Evolutionary conservation across 2,329 filamentous ascomycete species (phyloP).

Genomic region (Colletotrichum eremochloae): DNA sequence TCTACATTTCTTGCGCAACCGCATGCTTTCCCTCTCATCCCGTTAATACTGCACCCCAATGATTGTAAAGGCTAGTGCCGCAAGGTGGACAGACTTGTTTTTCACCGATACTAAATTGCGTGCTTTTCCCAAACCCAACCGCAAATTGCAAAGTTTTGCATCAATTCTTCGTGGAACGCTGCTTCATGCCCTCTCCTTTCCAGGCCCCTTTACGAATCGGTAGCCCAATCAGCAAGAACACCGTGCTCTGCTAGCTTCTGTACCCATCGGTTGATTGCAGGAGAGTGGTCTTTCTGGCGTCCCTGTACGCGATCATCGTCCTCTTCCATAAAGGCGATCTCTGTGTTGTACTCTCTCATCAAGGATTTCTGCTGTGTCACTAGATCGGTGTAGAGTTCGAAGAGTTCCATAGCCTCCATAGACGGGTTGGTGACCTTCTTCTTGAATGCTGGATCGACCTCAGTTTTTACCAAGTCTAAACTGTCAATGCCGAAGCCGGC

Average conservation of each 20-base stretch:
- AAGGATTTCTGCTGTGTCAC: conserved; percentile 57
- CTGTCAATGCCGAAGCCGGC: conserved; percentile 49
- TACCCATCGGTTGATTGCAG: conserved; percentile 77
- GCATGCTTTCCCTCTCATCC: conserved; percentile 6
- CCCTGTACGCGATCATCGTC: conserved; percentile 67
- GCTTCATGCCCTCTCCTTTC: not conserved
- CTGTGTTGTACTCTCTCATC: conserved; percentile 62
- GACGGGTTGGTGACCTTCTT: conserved; percentile 23
- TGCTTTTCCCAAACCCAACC: conserved; percentile 1
- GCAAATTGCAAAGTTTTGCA: conserved; percentile 17
- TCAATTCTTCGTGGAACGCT: not conserved
- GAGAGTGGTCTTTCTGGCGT: conserved; percentile 76
- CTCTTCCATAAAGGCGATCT: conserved; percentile 59
- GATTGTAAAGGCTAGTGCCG: not conserved
- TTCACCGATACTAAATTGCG: not conserved
- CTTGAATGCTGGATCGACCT: conserved; percentile 35
- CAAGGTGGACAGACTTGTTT: not conserved
- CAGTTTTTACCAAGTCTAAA: conserved; percentile 45
- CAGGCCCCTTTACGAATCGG: conserved; percentile 29
- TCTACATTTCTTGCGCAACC: not conserved
- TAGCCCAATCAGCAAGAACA: conserved; percentile 61
- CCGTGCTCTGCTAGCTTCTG: conserved; percentile 76
- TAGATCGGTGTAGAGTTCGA: conserved; percentile 56
- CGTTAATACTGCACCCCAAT: not conserved
- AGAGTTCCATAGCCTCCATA: conserved; percentile 46